phyloP scores from a whole-genome alignment of 1,284 basidiomycete species.

The Rhodotorula sp. region DNA sequence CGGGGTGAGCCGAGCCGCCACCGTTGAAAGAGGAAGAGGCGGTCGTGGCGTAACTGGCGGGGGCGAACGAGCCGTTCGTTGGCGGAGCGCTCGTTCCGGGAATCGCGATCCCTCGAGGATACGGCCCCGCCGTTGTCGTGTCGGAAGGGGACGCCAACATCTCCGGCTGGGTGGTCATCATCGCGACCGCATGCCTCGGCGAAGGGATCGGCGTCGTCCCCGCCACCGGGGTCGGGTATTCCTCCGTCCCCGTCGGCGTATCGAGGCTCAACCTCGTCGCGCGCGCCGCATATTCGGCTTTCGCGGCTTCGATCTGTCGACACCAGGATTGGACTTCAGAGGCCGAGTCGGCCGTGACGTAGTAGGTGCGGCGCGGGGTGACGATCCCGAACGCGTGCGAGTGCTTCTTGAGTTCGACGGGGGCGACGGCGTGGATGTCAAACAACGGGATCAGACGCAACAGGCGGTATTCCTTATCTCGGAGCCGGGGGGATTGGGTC shows the following conservation, averaged over 20 bases:
- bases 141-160: no score
- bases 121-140: no score
- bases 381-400: conserved; percentile 88
- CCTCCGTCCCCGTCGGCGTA: conserved; percentile 45
- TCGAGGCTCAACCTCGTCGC: conserved; percentile 56
- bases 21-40: conserved; percentile 10
- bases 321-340: conserved; percentile 76
- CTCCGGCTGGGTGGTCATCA: conserved; percentile 3
- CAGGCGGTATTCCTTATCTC: conserved; percentile 74
- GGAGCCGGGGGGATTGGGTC: no score
- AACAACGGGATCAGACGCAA: conserved; percentile 82
- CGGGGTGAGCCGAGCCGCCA: background rate
- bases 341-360: conserved; percentile 73
- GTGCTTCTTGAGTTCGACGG: conserved; percentile 85
- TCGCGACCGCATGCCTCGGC: conserved; percentile 5
- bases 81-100: conserved; percentile 1
- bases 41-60: conserved; percentile 14
- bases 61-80: background rate
- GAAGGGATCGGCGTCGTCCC: conserved; percentile 18
- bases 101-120: background rate
- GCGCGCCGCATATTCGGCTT: conserved; percentile 62
- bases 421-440: conserved; percentile 86
- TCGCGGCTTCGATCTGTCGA: conserved; percentile 70
- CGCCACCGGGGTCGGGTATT: conserved; percentile 9
- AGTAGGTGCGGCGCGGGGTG: conserved; percentile 86